Conservation (phyloP, 139 green algal genomes). For the Micractinium conductrix region DNA sequence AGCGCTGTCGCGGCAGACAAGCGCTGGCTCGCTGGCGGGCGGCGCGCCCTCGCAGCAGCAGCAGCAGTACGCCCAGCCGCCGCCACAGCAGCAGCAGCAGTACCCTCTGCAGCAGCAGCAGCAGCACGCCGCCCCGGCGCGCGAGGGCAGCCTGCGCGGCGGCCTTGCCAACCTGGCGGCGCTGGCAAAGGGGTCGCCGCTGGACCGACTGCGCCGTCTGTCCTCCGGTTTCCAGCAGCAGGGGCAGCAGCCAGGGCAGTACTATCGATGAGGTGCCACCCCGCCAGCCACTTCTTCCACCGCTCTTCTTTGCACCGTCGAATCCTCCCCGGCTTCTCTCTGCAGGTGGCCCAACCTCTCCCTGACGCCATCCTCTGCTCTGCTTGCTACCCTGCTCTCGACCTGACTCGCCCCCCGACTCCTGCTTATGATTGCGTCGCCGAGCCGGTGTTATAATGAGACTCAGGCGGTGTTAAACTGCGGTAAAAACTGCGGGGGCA, state of each 20-base stretch:
- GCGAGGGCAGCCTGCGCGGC: conserved; percentile 26
- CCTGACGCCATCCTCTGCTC: no score
- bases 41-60: background rate
- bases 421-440: no score
- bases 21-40: background rate
- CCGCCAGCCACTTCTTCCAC: no score
- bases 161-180: conserved; percentile 12
- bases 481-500: no score
- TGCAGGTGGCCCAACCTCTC: no score
- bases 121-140: background rate
- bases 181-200: conserved; percentile 6
- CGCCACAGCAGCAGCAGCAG: background rate
- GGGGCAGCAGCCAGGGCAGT: background rate
- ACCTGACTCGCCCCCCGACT: no score
- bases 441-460: no score
- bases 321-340: no score
- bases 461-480: no score
- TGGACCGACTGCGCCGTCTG: conserved; percentile 30
- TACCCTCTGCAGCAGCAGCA: background rate
- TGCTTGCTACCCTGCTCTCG: no score
- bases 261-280: background rate
- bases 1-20: background rate
- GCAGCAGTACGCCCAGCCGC: conserved; percentile 7
- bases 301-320: no score
- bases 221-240: conserved; percentile 18